Conservation (phyloP, 352 stramenopile genomes). For the Phytophthora uliginosa region DNA sequence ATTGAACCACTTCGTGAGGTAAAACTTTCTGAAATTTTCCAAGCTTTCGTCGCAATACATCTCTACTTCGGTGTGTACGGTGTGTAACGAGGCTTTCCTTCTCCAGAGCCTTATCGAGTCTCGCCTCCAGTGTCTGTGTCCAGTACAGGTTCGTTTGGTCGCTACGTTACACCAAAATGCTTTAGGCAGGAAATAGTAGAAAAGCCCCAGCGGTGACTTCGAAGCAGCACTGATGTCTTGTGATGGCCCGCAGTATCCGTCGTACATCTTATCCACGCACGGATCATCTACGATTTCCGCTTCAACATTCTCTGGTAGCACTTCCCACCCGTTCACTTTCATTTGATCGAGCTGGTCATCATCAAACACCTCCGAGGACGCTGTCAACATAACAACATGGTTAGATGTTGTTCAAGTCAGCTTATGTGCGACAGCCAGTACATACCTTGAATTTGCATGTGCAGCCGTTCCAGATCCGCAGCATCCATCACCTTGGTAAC, state of each 20-base stretch:
- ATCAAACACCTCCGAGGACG: conserved; percentile 3
- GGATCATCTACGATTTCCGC: background rate
- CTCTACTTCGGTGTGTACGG: background rate
- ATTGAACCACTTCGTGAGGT: background rate
- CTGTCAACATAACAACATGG: conserved; percentile 13
- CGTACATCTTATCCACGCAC: conserved; percentile 7
- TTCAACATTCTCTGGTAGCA: background rate
- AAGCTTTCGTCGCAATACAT: background rate
- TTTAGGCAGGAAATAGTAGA: conserved; percentile 26
- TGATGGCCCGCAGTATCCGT: conserved; percentile 1
- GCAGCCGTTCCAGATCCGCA: background rate
- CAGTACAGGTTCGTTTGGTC: conserved; percentile 10
- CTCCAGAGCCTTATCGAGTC: background rate
- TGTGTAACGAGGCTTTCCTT: background rate
- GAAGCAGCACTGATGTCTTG: background rate
- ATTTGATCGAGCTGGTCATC: conserved; percentile 12
- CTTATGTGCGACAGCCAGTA: background rate
- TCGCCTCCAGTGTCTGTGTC: background rate
- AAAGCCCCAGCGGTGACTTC: background rate
- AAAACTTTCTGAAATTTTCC: background rate
- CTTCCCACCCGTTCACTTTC: conserved; percentile 1
- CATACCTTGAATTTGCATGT: conserved; percentile 14
- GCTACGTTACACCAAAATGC: conserved; percentile 15
- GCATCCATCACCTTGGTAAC: background rate
- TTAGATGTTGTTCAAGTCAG: conserved; percentile 12